phyloP scores from a whole-genome alignment of 2,329 filamentous ascomycete species.

The Hymenoscyphus fructigenus region DNA sequence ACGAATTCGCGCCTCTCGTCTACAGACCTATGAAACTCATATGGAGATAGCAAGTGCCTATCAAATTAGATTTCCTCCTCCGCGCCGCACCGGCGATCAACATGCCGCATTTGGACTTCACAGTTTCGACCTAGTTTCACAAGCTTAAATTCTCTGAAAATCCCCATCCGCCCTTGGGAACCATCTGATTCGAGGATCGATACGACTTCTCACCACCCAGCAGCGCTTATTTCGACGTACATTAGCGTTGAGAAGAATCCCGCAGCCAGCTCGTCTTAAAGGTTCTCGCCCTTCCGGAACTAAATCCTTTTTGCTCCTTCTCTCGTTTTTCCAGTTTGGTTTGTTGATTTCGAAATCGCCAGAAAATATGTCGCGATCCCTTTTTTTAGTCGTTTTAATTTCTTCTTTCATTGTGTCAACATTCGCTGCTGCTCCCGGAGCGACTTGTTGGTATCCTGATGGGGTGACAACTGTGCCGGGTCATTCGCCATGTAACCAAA shows the following conservation, averaged over 20 bases:
- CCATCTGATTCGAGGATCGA: not conserved
- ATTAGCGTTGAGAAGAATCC: not conserved
- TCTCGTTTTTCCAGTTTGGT: constrained; percentile 1
- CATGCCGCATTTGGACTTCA: not conserved
- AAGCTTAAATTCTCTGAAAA: not conserved
- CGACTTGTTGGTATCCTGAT: constrained; percentile 23
- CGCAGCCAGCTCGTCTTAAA: not conserved
- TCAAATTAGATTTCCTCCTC: not conserved
- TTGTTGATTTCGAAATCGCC: not conserved
- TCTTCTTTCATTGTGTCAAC: not conserved
- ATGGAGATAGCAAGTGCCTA: not conserved
- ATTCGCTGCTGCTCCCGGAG: constrained; percentile 5
- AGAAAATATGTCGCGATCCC: constrained; percentile 1
- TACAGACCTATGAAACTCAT: not conserved
- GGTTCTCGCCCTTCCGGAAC: not conserved
- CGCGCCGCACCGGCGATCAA: not conserved
- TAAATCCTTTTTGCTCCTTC: not conserved
- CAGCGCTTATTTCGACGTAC: not conserved
- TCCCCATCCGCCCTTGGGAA: not conserved
- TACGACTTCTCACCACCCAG: not conserved
- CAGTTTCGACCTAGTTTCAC: not conserved
- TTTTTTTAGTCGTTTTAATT: constrained; percentile 3
- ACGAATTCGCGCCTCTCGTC: not conserved
- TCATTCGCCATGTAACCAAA: constrained; percentile 25
- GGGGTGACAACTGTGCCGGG: constrained; percentile 15